A percentile compares a stretch with the other conserved stretches of the same genome.
Evolutionary conservation across 768 basidiomycete species (phyloP).

Genomic region (Pulveroboletus sp.): DNA sequence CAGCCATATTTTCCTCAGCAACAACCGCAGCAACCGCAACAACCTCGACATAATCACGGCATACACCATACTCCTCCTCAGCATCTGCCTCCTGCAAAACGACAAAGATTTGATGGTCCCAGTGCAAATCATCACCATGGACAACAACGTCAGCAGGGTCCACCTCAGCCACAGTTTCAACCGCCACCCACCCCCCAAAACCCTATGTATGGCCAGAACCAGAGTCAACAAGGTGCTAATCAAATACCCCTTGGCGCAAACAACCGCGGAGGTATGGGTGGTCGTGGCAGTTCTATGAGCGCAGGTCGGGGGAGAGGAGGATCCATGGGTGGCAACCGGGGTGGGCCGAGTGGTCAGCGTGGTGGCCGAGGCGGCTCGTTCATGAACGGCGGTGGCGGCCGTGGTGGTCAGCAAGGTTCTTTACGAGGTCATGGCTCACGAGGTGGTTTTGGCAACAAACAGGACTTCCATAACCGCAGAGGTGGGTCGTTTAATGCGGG

Average conservation of each 20-base stretch:
- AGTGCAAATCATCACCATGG: slow-evolving; percentile 39
- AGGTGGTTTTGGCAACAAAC: slow-evolving; percentile 58
- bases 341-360: slow-evolving; percentile 41
- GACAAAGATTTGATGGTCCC: slow-evolving; percentile 84
- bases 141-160: slow-evolving; percentile 43
- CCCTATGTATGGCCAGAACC: slow-evolving; percentile 29
- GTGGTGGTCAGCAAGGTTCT: slow-evolving; percentile 45
- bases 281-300: slow-evolving; percentile 36
- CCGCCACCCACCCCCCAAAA: slow-evolving; percentile 28
- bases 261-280: slow-evolving; percentile 43
- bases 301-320: slow-evolving; percentile 44
- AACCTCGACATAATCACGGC: slow-evolving; percentile 45
- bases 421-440: slow-evolving; percentile 62
- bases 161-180: slow-evolving; percentile 59
- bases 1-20: slow-evolving; percentile 40
- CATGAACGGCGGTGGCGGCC: slow-evolving; percentile 34
- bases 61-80: slow-evolving; percentile 65
- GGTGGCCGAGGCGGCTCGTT: slow-evolving; percentile 39
- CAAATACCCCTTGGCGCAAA: slow-evolving; percentile 38
- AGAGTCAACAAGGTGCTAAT: slow-evolving; percentile 41
- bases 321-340: slow-evolving; percentile 40
- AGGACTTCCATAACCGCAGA: slow-evolving; percentile 62
- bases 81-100: slow-evolving; percentile 87
- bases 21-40: slow-evolving; percentile 37
- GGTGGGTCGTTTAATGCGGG: slow-evolving; percentile 58